Conservation (phyloP, 2,329 filamentous ascomycete genomes). For the Colletotrichum sp. region DNA sequence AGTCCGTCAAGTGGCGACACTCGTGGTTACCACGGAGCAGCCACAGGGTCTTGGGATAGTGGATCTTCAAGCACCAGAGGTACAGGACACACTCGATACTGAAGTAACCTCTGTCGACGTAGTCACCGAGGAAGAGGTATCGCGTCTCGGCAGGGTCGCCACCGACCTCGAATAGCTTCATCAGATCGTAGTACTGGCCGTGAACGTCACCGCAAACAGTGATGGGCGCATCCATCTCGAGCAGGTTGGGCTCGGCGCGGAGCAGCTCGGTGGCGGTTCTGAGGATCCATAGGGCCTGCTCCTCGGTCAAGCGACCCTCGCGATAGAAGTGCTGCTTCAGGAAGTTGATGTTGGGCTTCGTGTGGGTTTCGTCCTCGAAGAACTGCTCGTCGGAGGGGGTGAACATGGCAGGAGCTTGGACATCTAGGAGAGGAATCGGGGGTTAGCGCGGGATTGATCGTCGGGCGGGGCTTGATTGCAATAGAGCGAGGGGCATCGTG, state of each 20-base stretch:
- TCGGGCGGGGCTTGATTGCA: constrained; percentile 2
- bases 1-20: constrained; percentile 97
- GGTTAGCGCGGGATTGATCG: constrained; percentile 26
- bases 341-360: constrained; percentile 91
- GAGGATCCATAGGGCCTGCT: constrained; percentile 97
- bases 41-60: constrained; percentile 98
- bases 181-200: constrained; percentile 98
- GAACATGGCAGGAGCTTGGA: constrained; percentile 94
- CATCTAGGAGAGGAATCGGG: constrained; percentile 64
- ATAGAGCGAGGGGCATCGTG: constrained; percentile 15
- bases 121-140: constrained; percentile 97
- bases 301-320: constrained; percentile 94
- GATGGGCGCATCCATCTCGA: constrained; percentile 99
- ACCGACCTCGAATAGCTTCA: constrained; percentile 99
- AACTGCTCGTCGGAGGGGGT: constrained; percentile 95
- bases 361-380: constrained; percentile 82
- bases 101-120: constrained; percentile 98
- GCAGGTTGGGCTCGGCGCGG: constrained; percentile 87
- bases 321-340: constrained; percentile 98
- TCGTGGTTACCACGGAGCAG: constrained; percentile 97
- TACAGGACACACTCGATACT: constrained; percentile 99
- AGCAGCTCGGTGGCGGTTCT: constrained; percentile 86
- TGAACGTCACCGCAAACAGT: constrained; percentile 98
- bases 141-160: constrained; percentile 95
- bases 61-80: constrained; percentile 97